These are phyloP conservation scores for Polyplosphaeria fusca DNA, from an alignment of 495 filamentous ascomycete species.

Conservation along the genomic window DNA sequence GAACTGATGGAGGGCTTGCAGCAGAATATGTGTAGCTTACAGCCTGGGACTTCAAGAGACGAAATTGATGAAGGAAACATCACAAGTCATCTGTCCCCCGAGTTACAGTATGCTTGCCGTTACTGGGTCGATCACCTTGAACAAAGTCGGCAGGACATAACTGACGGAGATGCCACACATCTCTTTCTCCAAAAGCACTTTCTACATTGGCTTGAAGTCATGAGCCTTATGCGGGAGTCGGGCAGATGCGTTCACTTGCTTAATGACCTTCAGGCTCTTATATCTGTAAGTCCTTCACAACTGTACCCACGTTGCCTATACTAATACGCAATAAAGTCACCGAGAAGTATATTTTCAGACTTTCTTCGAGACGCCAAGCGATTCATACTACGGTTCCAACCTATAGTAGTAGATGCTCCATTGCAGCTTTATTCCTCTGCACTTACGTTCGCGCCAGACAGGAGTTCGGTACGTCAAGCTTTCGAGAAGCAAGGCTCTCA, in stretches of 20 bases:
- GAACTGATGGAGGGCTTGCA: conserved; percentile 36
- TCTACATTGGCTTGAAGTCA: conserved; percentile 47
- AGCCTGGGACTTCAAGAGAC: conserved; percentile 28
- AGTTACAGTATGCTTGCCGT: conserved; percentile 42
- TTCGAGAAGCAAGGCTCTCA: background rate
- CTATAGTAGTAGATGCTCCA: conserved; percentile 30
- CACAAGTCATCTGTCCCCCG: conserved; percentile 45
- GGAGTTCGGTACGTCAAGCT: conserved; percentile 15
- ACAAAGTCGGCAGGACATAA: conserved; percentile 30
- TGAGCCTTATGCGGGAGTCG: conserved; percentile 38
- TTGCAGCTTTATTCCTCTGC: conserved; percentile 38
- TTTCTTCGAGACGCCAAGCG: conserved; percentile 43
- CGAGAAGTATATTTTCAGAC: background rate
- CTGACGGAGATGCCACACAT: conserved; percentile 32
- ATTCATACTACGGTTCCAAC: conserved; percentile 38
- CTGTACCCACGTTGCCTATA: background rate
- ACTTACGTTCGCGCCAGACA: conserved; percentile 40
- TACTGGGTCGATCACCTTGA: conserved; percentile 49
- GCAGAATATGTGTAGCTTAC: conserved; percentile 44
- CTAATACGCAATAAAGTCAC: conserved; percentile 8
- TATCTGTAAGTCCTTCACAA: background rate
- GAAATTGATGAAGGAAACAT: conserved; percentile 40
- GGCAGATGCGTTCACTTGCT: background rate
- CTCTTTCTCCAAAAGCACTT: conserved; percentile 45
- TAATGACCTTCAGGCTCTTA: background rate